phyloP scores from a whole-genome alignment of 2,329 filamentous ascomycete genomes.

The Clonostachys solani region DNA sequence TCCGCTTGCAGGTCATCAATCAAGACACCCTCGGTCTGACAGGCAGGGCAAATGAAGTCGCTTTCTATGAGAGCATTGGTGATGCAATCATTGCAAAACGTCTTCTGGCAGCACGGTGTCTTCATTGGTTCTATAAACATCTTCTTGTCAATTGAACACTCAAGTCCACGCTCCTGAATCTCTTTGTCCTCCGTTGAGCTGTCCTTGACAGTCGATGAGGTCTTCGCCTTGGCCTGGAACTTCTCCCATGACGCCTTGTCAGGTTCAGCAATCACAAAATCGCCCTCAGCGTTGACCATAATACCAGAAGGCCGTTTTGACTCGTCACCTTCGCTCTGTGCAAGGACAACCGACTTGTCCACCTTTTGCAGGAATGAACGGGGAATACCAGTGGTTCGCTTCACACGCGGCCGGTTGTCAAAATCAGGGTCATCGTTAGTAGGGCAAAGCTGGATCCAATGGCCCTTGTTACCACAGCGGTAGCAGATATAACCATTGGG shows the following conservation, averaged over 20 bases:
- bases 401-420: conserved; percentile 88
- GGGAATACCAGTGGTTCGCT: conserved; percentile 94
- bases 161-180: conserved; percentile 79
- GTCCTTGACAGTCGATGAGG: conserved; percentile 76
- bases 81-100: conserved; percentile 99
- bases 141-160: conserved; percentile 95
- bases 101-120: conserved; percentile 97
- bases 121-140: conserved; percentile 99
- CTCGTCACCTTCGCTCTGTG: conserved; percentile 72
- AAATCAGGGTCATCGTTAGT: conserved; percentile 98
- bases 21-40: conserved; percentile 84
- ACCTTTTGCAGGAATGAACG: conserved; percentile 93
- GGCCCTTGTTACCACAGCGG: conserved; percentile 94
- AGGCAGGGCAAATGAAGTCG: conserved; percentile 93
- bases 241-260: conserved; percentile 96
- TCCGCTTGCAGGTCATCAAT: conserved; percentile 88
- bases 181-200: conserved; percentile 78
- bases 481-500: conserved; percentile 95
- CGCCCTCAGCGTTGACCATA: conserved; percentile 96
- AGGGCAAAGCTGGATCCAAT: conserved; percentile 97
- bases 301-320: conserved; percentile 83
- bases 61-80: conserved; percentile 97
- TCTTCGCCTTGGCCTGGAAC: conserved; percentile 92
- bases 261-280: conserved; percentile 94
- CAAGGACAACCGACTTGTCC: conserved; percentile 78